phyloP scores from a whole-genome alignment of 192 early-diverging fungal genomes.

The Backusella morwellensis region DNA sequence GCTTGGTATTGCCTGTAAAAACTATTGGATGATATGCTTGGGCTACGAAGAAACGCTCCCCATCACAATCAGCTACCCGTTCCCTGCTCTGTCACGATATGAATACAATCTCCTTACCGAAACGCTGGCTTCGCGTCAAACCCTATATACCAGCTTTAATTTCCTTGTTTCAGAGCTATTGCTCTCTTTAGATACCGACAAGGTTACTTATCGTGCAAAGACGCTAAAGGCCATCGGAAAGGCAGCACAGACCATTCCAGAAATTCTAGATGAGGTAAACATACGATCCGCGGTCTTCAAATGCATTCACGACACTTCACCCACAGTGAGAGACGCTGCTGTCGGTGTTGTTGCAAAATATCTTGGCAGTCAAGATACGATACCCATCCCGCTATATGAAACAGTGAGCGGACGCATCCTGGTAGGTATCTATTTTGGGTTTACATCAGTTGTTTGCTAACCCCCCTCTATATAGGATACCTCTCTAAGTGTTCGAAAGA shows the following conservation, averaged over 20 bases:
- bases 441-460: no score
- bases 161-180: conserved; percentile 65
- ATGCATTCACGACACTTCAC: conserved; percentile 77
- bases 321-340: conserved; percentile 87
- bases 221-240: conserved; percentile 78
- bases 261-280: conserved; percentile 60
- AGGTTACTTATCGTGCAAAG: conserved; percentile 71
- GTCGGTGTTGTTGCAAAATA: conserved; percentile 88
- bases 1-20: conserved; percentile 12
- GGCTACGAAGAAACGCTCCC: background rate
- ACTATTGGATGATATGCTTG: conserved; percentile 33
- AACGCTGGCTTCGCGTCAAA: conserved; percentile 46
- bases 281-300: conserved; percentile 72
- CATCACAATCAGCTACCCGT: conserved; percentile 11
- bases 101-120: conserved; percentile 37
- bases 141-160: conserved; percentile 70
- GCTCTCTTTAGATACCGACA: conserved; percentile 57
- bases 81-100: conserved; percentile 18
- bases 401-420: conserved; percentile 77
- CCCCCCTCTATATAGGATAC: conserved; percentile 61
- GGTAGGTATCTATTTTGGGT: conserved; percentile 33
- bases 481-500: conserved; percentile 83
- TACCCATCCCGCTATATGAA: conserved; percentile 76
- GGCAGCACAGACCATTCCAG: conserved; percentile 66
- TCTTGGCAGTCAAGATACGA: conserved; percentile 59